Evolutionary conservation across 2,329 filamentous ascomycete species (phyloP), one percentile per base, ranked within the genome.

Genomic region (Domatiomyces catenatus): DNA sequence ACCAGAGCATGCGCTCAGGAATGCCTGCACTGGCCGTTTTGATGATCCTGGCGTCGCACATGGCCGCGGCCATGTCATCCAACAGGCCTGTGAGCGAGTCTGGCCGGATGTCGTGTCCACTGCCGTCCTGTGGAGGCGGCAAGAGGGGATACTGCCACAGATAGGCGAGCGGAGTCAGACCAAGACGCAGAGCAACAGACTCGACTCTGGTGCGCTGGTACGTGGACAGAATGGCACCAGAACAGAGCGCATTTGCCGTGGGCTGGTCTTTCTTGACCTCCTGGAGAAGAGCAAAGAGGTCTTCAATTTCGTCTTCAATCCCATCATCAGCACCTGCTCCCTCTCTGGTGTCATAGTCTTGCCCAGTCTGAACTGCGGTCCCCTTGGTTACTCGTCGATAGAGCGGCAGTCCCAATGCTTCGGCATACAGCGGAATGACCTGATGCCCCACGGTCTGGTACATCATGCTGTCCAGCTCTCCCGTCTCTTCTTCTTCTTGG

Each of bases 131-230:
- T 1, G 71, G 68, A 6, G 68, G 69, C 2, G 84, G 83, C 2
- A 95, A 73, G 46, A 76, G 68, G 1, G 88, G 86, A 67, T 85
- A 95, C 70, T 94, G 86, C 92, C 92, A 98, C 47, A 98, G 71
- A 68, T 83, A 96, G 5, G 88, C 84, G 24, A 98, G 72, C 12
- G 92, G 86, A 0, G 76, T 76, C 10, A 98, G 75, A 2, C 84
- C 84, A n/a, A 96, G 73, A 15, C 92, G 76, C n/a, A 81, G 63
- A 8, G 89, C 89, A 8, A 96, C 82, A 52, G 86, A 90, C 69
- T 98, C 92, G 47, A 98, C 84, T n/a, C 92, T 76, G 1, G 90
- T 96, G 51, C 92, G 83, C 69, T 98, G 92, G 67, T 98, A 98
- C 2, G 88, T 94, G 8, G 87, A 94, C 39, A 96, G 70, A 54